Base-by-base conservation (phyloP, 345 rosid genomes). In the Noccaea bulbosa region DNA sequence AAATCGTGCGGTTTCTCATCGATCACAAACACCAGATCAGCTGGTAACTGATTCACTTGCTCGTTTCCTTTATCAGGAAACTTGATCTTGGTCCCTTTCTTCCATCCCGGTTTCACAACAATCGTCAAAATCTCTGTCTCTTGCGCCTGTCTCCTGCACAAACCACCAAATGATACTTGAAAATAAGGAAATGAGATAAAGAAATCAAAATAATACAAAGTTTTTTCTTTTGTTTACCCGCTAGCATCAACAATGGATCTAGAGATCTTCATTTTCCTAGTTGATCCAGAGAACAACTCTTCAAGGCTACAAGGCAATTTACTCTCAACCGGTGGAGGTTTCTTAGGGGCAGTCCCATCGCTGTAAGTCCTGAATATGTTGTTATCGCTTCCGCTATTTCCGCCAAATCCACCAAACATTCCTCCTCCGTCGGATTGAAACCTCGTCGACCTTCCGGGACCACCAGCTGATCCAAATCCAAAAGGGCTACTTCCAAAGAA, bases 241-340 rank as follows among this genome's bases (percentile, higher is more conserved):
- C 79, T 77, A 32, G 79, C 79, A 50, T 87, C 91, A 64, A 88
- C 85, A 11, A 85, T 81, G 43, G 96, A 83, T 83, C 99, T 85
- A 20, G 99, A 94, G 51, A 94, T 94, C 88, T 89, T 94, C 99
- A 94, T 94, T 69, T 91, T 94, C 82, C 99, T 83, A 2, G 98
- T 91, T 15, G 98, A 91, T 59, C 99, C 98, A 39, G 88, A 27
- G 47, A 85, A 91, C 32, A 94, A 75, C 77, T 94, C 99, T 78
- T 85, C 95, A 24, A 94, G 99, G 71, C 75, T 89, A 83, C 99
- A 94, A 46, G 95, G 90, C 81, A 94, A 78, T 63, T 88, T 91
- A 77, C 88, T 92, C 77, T 94, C 99, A 2, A 94, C 94, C 0
- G 97, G 86, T 5, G 99, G 89, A 47, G 99, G 96, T 76, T 92